Base-by-base conservation (phyloP, 139 green algal species). In the Yamagishiella unicocca region DNA sequence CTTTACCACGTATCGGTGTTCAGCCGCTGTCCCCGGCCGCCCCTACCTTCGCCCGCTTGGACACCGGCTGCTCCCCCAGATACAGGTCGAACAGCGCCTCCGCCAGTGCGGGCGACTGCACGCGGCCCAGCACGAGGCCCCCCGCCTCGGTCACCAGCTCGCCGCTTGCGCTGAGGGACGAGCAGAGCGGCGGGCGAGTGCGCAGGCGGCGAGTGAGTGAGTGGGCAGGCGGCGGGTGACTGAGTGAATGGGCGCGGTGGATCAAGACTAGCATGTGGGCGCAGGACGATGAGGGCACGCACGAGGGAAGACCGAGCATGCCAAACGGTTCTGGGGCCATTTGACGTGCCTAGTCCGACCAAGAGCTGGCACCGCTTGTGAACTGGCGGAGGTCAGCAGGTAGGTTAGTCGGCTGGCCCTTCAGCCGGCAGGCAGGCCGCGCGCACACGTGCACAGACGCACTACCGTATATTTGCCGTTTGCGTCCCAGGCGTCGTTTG, bases 51-150 rank as follows among this genome's bases (percentile, higher is more conserved):
- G 93, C 91, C 68, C 89, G 77, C 43, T 85, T 87, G 83, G 88
- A 90, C 40, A 95, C 93, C 4, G 93, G 93, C 66, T 93, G 73
- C 19, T 94, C 88, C 0, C 94, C 95, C 29, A 97, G 80, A 89
- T 97, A 97, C 43, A 97, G 82, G 54, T 96, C 95, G 55, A 97
- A 95, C 37, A 97, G 79, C 4, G 95, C 94, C 54, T 90, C 76
- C 2, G 81, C 90, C 53, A 97, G 77, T 37, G 89, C 79, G 0
- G 83, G 64, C 29, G 88, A 92, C 17, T 37, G 46, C 81, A 90
- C 42, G 40, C 42, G 35, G 14, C 67, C 64, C 53, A 87, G 70
- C 73, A 73, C 67, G 31, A 3, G 50, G 1, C 68, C 68, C 21
- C 67, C 68, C 27, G 70, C 80, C 43, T 66, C 62, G 8, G 80